phyloP scores from a whole-genome alignment of 345 rosid species.

The Eucalyptus guilfoylei region DNA sequence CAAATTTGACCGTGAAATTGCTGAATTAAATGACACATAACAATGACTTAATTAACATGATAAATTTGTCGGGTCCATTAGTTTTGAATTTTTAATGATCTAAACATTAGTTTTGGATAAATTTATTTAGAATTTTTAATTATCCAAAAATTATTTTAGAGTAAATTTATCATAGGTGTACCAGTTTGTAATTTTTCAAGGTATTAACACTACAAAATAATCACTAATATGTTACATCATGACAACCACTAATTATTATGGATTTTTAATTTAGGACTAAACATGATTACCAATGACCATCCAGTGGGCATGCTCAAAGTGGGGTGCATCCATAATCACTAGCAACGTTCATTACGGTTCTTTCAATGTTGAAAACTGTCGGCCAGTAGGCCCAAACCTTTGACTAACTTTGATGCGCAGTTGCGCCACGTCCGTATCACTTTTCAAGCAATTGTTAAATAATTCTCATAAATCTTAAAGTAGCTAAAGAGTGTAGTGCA shows the following conservation, averaged over 20 bases:
- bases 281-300: not conserved
- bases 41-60: too few relatives aligned
- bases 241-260: not conserved
- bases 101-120: too few relatives aligned
- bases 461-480: not conserved
- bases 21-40: too few relatives aligned
- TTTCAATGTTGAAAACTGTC: not conserved
- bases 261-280: not conserved
- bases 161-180: too few relatives aligned
- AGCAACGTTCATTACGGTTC: not conserved
- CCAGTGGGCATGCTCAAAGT: not conserved
- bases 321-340: not conserved
- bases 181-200: fast-evolving
- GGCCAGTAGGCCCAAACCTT: not conserved
- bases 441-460: not conserved
- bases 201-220: not conserved
- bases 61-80: too few relatives aligned
- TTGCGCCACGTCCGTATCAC: not conserved
- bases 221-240: not conserved
- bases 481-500: not conserved
- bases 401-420: not conserved
- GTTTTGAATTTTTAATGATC: not conserved
- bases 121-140: too few relatives aligned
- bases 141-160: too few relatives aligned
- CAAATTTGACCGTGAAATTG: too few relatives aligned